Evolutionary conservation across 1,139 yeast genomes (phyloP).

Genomic region (Saccharomyces uvarum): DNA sequence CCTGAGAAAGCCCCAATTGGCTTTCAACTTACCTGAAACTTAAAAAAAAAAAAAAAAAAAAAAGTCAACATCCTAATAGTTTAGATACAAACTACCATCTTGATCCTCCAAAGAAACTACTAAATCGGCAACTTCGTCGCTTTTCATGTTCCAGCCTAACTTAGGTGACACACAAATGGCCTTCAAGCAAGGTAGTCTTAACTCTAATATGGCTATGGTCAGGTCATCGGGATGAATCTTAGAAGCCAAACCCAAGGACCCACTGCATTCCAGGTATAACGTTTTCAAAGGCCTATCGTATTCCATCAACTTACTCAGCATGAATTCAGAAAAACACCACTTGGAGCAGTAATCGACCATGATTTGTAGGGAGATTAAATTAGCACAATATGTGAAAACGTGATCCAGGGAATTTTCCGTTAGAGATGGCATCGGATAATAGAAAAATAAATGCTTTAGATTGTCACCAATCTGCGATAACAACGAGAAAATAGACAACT

Average conservation of each 20-base stretch:
- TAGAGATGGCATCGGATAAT: constrained; percentile 84
- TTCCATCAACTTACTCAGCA: constrained; percentile 31
- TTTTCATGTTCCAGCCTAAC: constrained; percentile 80
- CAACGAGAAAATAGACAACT: constrained; percentile 53
- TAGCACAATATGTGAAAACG: constrained; percentile 69
- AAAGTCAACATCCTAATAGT: constrained; percentile 14
- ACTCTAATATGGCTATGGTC: constrained; percentile 75
- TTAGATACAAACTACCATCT: constrained; percentile 34
- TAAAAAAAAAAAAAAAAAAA: background rate
- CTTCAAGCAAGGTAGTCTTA: constrained; percentile 59
- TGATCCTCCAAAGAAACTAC: constrained; percentile 40
- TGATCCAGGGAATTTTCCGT: constrained; percentile 63
- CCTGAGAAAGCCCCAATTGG: background rate
- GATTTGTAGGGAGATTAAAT: constrained; percentile 51
- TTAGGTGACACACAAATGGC: constrained; percentile 63
- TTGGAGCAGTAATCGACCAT: constrained; percentile 78
- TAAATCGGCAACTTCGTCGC: constrained; percentile 59
- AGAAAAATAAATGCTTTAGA: constrained; percentile 54
- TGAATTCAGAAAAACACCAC: constrained; percentile 51
- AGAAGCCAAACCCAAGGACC: constrained; percentile 76
- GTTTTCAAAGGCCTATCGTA: constrained; percentile 50
- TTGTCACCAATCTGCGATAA: constrained; percentile 58
- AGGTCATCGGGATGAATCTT: constrained; percentile 83
- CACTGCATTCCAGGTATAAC: constrained; percentile 73
- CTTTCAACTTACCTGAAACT: background rate